Base-by-base conservation (phyloP, 371 early-diverging fungal species). In the Mortierella sp. region DNA sequence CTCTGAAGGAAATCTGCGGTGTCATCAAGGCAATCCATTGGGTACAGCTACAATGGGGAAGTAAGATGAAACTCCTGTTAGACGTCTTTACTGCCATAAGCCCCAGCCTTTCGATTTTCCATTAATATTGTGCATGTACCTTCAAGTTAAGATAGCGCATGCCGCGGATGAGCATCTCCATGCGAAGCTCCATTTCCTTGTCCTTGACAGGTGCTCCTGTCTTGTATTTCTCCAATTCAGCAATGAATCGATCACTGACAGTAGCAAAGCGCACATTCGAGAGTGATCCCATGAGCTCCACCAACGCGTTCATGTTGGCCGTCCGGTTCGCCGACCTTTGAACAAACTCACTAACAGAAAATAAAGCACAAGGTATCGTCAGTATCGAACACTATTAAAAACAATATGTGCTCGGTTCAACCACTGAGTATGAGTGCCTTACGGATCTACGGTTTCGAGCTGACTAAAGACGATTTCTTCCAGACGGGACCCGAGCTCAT, bases 401-500 rank as follows among this genome's bases (percentile, higher is more conserved):
- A 5, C 63, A 2, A 63, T 1, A 60, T 5, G 29, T 5, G 3
- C 60, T 12, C 0, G 3, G 21, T 3, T 68, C 11, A 24, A 41
- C 1, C 21, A 24, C 11, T 24, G 41, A 10, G 24, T 3, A 21
- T 8, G 43, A 41, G 3, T 29, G 75, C 48, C 95, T 91, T 93
- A 97, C 97, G 97, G 97, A 84, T 97, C 96, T 8, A 95, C 93
- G 74, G 94, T 94, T 78, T 93, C 94, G 56, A 98, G 85, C 84
- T 98, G 98, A 38, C 91, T 94, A 87, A 99, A 98, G 35, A 97
- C 96, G 63, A 98, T 93, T 81, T 97, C 97, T 87, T 98, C 99
- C 44, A 98, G 89, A 73, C 96, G 95, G 54, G 93, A 93, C 1
- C 97, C 99, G n/a, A 97, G 89, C 56, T 97, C 97, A 49, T 96